These are phyloP conservation scores for Corynascus novoguineensis DNA, from an alignment of 495 filamentous ascomycete genomes.

Conservation along the genomic window DNA sequence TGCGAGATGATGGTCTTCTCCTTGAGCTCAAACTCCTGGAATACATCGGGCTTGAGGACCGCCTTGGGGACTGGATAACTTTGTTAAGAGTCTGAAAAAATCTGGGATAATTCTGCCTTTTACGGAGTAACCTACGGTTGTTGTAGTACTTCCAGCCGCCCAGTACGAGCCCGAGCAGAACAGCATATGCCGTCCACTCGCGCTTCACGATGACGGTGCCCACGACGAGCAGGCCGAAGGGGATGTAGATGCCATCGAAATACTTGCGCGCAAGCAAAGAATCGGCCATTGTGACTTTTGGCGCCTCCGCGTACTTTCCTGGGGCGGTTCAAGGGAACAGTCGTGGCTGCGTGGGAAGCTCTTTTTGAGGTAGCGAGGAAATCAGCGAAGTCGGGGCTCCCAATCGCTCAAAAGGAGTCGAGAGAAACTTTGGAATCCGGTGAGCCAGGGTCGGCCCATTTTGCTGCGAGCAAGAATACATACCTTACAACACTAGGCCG, in stretches of 20 bases:
- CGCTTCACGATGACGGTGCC: constrained; percentile 70
- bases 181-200: constrained; percentile 71
- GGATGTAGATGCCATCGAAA: constrained; percentile 76
- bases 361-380: background rate
- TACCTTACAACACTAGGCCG: no score
- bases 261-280: constrained; percentile 37
- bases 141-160: constrained; percentile 59
- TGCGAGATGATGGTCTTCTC: constrained; percentile 91
- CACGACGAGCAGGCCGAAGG: constrained; percentile 71
- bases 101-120: background rate
- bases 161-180: constrained; percentile 55
- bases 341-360: background rate
- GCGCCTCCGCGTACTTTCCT: background rate
- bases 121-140: constrained; percentile 40
- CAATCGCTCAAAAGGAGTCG: constrained; percentile 9
- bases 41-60: constrained; percentile 77
- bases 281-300: constrained; percentile 22
- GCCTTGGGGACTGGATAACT: constrained; percentile 60
- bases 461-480: constrained; percentile 18
- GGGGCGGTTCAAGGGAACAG: background rate
- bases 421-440: constrained; percentile 8
- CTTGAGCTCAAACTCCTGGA: constrained; percentile 83
- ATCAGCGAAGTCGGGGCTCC: background rate
- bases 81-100: constrained; percentile 8
- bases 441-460: constrained; percentile 20